These are phyloP conservation scores for Protomyces pachydermus DNA, from an alignment of 1,139 yeast species.

Conservation along the genomic window DNA sequence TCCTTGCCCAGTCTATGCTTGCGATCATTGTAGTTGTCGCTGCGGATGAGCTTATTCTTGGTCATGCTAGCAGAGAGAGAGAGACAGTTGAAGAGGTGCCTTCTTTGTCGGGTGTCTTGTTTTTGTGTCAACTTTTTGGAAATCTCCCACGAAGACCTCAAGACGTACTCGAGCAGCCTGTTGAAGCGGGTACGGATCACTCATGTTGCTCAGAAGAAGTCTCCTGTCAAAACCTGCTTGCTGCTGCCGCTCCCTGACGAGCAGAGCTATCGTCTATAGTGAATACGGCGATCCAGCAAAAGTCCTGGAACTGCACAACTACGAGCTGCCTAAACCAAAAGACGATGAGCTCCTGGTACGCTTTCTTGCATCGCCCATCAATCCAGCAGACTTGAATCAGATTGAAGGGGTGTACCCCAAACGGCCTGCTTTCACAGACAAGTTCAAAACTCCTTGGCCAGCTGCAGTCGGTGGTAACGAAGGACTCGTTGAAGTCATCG, in stretches of 20 bases:
- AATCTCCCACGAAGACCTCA: neutral
- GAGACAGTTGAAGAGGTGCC: too few relatives aligned
- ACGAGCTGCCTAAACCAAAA: conserved; percentile 10
- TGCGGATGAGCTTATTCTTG: conserved; percentile 22
- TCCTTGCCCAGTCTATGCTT: conserved; percentile 6
- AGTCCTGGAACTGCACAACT: conserved; percentile 20
- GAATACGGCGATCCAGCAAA: conserved; percentile 29
- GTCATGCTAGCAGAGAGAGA: neutral
- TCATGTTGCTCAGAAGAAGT: neutral
- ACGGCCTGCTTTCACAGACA: conserved; percentile 57
- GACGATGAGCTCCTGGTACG: conserved; percentile 26
- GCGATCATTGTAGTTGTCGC: conserved; percentile 26
- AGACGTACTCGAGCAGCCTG: neutral
- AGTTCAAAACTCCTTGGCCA: conserved; percentile 53
- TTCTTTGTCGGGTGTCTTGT: neutral
- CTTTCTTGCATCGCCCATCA: conserved; percentile 80
- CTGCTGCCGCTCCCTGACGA: neutral
- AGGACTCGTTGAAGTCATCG: conserved; percentile 79
- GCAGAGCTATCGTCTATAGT: conserved; percentile 26
- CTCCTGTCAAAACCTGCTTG: neutral
- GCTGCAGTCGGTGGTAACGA: conserved; percentile 87
- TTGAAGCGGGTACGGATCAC: neutral
- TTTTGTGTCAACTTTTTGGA: neutral
- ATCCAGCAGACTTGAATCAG: conserved; percentile 88
- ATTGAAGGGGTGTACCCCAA: conserved; percentile 91